A percentile compares a stretch with the other conserved stretches of the same genome.
Conservation (phyloP, 441 rosid genomes). For the Mallotus repandus region DNA sequence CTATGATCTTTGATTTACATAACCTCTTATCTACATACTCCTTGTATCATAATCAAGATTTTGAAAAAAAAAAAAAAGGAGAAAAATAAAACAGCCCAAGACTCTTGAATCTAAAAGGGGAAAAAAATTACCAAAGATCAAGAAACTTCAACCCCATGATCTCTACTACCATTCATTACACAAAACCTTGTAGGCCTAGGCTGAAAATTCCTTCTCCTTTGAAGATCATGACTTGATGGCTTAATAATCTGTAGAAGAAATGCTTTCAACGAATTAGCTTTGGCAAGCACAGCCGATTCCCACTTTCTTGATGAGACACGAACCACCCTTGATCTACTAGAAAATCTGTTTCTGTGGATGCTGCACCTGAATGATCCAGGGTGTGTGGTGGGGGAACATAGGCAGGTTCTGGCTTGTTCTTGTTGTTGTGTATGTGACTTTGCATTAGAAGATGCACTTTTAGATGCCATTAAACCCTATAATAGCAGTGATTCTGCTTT, state of each 20-base stretch:
- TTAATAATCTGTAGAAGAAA: constrained; percentile 42
- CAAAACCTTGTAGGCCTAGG: constrained; percentile 52
- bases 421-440: constrained; percentile 19
- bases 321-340: constrained; percentile 1
- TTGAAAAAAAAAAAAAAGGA: neutral
- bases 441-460: constrained; percentile 14
- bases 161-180: constrained; percentile 22
- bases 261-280: constrained; percentile 26
- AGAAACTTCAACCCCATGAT: constrained; percentile 29
- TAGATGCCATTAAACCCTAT: constrained; percentile 24
- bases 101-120: too few species aligned
- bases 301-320: neutral
- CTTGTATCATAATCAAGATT: neutral
- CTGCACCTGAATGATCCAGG: constrained; percentile 67
- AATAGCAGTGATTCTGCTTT: neutral
- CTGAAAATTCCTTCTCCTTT: constrained; percentile 46
- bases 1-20: neutral
- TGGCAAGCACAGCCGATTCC: constrained; percentile 21
- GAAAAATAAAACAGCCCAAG: neutral
- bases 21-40: neutral
- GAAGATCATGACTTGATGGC: constrained; percentile 40
- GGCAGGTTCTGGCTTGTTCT: constrained; percentile 30
- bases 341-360: constrained; percentile 32
- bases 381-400: constrained; percentile 57
- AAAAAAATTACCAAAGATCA: constrained; percentile 13